Conservation (phyloP, 331 rosid species). For the Rhamnella rubrinervis region DNA sequence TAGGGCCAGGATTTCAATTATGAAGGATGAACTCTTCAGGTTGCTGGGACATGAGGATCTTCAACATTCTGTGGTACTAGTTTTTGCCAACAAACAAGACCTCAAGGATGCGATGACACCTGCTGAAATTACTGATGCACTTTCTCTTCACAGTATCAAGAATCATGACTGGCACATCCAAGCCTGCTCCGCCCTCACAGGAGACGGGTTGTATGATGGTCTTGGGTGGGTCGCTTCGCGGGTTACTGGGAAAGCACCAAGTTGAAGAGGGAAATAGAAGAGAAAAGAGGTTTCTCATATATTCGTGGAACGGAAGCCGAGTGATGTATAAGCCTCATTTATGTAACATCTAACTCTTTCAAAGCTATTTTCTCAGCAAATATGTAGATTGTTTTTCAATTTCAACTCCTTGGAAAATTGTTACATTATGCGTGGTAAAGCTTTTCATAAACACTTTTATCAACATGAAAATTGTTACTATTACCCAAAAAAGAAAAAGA, state of each 20-base stretch:
- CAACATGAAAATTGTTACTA: slow-evolving; percentile 4
- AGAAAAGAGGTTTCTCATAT: slow-evolving; percentile 23
- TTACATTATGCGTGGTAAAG: slow-evolving; percentile 12
- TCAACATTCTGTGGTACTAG: slow-evolving; percentile 76
- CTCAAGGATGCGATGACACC: slow-evolving; percentile 99
- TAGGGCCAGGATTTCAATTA: slow-evolving; percentile 79
- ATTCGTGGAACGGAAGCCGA: slow-evolving; percentile 29
- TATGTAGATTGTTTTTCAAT: slow-evolving; percentile 33
- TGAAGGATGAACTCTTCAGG: slow-evolving; percentile 96
- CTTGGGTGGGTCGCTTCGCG: slow-evolving; percentile 92
- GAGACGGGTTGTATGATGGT: slow-evolving; percentile 94
- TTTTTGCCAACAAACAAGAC: slow-evolving; percentile 94
- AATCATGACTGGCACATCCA: slow-evolving; percentile 99
- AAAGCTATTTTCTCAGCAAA: slow-evolving; percentile 24
- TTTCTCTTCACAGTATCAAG: slow-evolving; percentile 96
- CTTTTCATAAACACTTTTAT: slow-evolving; percentile 3
- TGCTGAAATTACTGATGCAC: slow-evolving; percentile 90
- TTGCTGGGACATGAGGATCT: slow-evolving; percentile 90
- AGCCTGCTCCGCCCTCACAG: slow-evolving; percentile 95
- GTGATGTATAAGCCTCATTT: slow-evolving; percentile 27
- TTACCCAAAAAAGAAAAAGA: too few species aligned
- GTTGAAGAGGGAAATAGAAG: slow-evolving; percentile 31
- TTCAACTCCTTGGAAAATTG: slow-evolving; percentile 24
- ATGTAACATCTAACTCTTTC: slow-evolving; percentile 42
- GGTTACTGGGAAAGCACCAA: slow-evolving; percentile 72